These are phyloP conservation scores for Fusarium sororula DNA, from an alignment of 2,329 filamentous ascomycete genomes.

Conservation along the genomic window DNA sequence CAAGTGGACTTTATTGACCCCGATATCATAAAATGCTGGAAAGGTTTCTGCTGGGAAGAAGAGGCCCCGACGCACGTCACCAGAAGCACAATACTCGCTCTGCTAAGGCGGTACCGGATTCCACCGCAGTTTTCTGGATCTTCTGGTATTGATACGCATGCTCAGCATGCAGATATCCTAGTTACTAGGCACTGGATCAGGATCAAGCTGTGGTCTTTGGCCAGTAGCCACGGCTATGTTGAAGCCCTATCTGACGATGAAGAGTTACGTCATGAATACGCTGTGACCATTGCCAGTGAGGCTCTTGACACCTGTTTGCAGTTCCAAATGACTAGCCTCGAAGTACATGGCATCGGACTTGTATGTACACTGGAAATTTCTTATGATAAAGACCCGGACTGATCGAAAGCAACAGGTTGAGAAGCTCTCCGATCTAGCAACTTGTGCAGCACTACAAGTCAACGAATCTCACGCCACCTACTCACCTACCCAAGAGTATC, in stretches of 20 bases:
- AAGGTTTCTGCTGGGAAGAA: neutral
- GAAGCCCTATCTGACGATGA: neutral
- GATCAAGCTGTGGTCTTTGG: neutral
- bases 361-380: fast-evolving
- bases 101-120: neutral
- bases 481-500: neutral
- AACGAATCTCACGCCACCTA: no score
- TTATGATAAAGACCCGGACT: fast-evolving
- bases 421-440: neutral
- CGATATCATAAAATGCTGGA: neutral
- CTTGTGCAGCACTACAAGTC: neutral
- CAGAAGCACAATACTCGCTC: neutral
- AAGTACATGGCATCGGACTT: neutral
- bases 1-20: neutral
- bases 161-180: neutral
- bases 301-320: neutral
- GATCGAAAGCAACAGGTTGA: neutral
- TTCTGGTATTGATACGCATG: neutral
- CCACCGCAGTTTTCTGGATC: neutral
- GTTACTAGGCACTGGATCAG: neutral
- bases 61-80: neutral
- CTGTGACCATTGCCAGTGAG: neutral
- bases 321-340: neutral
- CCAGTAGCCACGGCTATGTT: neutral
- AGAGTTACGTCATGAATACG: neutral